phyloP scores from a whole-genome alignment of 23 red algal genomes.

The Pyropia haitanensis region DNA sequence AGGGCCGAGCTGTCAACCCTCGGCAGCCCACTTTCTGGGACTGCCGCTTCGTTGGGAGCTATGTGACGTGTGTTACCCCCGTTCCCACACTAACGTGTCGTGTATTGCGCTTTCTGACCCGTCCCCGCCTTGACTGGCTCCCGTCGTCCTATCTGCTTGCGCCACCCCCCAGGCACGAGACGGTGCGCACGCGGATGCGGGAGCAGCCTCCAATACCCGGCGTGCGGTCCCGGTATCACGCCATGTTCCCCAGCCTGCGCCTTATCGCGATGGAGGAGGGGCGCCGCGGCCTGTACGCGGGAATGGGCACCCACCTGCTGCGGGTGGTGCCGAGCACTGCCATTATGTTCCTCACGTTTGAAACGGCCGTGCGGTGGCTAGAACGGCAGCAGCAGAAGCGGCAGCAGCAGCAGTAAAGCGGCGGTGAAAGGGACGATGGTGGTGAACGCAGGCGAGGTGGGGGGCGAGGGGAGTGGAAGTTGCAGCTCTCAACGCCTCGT shows the following conservation, averaged over 20 bases:
- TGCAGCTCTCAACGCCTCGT: not conserved
- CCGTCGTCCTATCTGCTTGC: no score
- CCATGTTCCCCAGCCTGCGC: conserved; percentile 67
- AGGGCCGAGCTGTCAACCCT: no score
- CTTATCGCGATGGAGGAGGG: conserved; percentile 93
- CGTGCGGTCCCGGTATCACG: conserved; percentile 71
- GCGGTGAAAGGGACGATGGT: no score
- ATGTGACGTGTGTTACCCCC: no score
- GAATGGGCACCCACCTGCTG: conserved; percentile 93
- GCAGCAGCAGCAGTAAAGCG: not conserved
- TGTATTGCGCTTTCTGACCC: no score
- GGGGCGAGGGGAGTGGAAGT: not conserved
- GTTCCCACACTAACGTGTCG: no score
- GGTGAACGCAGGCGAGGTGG: not conserved
- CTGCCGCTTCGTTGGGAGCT: no score
- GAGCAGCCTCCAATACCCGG: conserved; percentile 78
- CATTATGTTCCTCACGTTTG: conserved; percentile 98
- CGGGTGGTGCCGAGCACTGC: conserved; percentile 95
- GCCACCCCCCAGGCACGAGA: conserved; percentile 37
- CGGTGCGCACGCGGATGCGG: conserved; percentile 88
- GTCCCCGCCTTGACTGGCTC: no score
- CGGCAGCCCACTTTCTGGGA: no score
- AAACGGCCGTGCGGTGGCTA: conserved; percentile 76
- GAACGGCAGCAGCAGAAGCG: conserved; percentile 50
- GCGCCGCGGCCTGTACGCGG: conserved; percentile 74